A percentile compares a stretch with the other conserved stretches of the same genome.
These are phyloP conservation scores for Colletotrichum acutatum DNA, from an alignment of 2,329 filamentous ascomycete genomes.

Conservation along the genomic window DNA sequence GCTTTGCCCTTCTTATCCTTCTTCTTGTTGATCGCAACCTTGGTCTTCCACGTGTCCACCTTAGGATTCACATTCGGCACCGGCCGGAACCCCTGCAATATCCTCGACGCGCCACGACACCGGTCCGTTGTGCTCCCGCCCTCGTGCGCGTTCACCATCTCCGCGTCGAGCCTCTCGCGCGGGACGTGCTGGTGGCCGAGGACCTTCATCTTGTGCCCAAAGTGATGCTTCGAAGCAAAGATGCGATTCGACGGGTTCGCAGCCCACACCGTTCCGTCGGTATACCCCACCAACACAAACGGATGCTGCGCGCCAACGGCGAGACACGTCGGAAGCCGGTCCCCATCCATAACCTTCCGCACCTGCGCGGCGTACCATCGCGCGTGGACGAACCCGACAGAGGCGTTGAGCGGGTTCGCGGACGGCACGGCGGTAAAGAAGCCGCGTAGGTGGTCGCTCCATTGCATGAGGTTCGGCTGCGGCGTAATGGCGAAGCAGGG, in stretches of 20 bases:
- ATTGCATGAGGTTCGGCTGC: conserved; percentile 64
- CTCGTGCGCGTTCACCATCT: background rate
- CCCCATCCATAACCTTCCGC: conserved; percentile 62
- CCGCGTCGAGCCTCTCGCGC: conserved; percentile 40
- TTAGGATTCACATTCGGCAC: conserved; percentile 61
- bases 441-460: conserved; percentile 66
- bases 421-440: conserved; percentile 65
- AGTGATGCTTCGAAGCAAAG: conserved; percentile 50
- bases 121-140: background rate
- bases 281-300: conserved; percentile 62
- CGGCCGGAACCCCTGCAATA: conserved; percentile 62
- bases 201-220: conserved; percentile 54
- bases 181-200: conserved; percentile 66
- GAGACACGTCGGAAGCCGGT: conserved; percentile 62
- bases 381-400: conserved; percentile 62
- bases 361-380: conserved; percentile 63
- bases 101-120: conserved; percentile 58
- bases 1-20: conserved; percentile 49
- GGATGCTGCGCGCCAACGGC: conserved; percentile 63
- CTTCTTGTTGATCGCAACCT: conserved; percentile 48
- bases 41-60: conserved; percentile 53
- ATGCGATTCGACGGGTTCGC: conserved; percentile 57
- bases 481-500: conserved; percentile 61
- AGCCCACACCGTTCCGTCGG: conserved; percentile 64
- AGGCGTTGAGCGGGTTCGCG: conserved; percentile 62